Conservation (phyloP, 1,284 basidiomycete species). For the Moniliophthora roreri region DNA sequence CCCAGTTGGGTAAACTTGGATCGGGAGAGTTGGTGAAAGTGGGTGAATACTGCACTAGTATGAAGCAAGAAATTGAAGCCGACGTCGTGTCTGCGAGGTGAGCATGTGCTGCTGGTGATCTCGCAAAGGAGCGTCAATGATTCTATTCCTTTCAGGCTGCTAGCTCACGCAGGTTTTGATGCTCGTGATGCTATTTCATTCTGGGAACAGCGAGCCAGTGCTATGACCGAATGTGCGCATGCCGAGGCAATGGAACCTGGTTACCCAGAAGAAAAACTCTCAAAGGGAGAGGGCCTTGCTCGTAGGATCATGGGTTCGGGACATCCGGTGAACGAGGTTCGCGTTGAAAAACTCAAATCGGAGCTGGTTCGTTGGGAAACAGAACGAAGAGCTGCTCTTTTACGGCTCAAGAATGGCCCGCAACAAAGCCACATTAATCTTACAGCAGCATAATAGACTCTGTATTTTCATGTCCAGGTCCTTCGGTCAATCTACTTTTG, state of each 20-base stretch:
- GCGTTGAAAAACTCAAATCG: constrained; percentile 54
- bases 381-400: constrained; percentile 38
- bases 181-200: constrained; percentile 72
- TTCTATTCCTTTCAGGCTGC: constrained; percentile 51
- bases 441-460: constrained; percentile 10
- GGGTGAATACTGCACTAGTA: constrained; percentile 70
- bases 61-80: constrained; percentile 83
- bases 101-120: constrained; percentile 18
- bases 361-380: constrained; percentile 71
- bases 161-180: constrained; percentile 86
- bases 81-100: constrained; percentile 85
- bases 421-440: constrained; percentile 15
- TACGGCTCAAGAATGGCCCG: constrained; percentile 5
- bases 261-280: constrained; percentile 30
- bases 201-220: constrained; percentile 54
- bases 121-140: no score
- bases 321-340: constrained; percentile 65
- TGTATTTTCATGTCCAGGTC: not conserved
- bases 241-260: constrained; percentile 22
- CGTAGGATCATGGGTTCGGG: constrained; percentile 45
- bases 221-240: constrained; percentile 18
- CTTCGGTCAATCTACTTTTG: no score
- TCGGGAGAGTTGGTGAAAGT: constrained; percentile 71
- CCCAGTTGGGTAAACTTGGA: constrained; percentile 73
- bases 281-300: constrained; percentile 18